Percentiles rank a stretch among this genome's conserved stretches.
Conservation (phyloP, 352 stramenopile species). For the Phytopythium cucurbitacearum region DNA sequence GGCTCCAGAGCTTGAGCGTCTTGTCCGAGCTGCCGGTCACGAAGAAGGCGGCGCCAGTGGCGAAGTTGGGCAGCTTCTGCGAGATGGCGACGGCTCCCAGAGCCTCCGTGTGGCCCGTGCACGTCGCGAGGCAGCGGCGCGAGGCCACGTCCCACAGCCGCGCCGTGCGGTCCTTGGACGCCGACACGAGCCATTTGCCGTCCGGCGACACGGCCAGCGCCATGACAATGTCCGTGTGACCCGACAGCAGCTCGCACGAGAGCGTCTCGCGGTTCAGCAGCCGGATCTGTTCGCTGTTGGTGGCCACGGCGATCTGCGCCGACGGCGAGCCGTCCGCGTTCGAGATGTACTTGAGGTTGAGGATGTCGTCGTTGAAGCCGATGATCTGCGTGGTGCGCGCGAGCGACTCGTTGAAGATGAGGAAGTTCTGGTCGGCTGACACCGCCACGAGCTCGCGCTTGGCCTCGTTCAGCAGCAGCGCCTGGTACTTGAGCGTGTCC, state of each 20-base stretch:
- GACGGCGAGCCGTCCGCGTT: conserved; percentile 40
- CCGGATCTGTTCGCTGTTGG: conserved; percentile 95
- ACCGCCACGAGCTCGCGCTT: conserved; percentile 73
- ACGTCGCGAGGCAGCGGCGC: conserved; percentile 83
- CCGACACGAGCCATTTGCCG: conserved; percentile 89
- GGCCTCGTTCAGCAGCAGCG: conserved; percentile 45
- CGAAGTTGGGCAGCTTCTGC: conserved; percentile 72
- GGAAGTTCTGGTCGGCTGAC: conserved; percentile 84
- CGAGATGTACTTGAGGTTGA: conserved; percentile 95
- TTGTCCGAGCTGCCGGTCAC: conserved; percentile 96
- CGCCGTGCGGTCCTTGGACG: conserved; percentile 93
- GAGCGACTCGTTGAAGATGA: conserved; percentile 75
- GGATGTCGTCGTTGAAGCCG: conserved; percentile 97
- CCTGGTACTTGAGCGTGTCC: conserved; percentile 41
- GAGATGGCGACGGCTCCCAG: conserved; percentile 92
- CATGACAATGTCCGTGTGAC: conserved; percentile 97
- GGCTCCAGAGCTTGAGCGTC: conserved; percentile 97
- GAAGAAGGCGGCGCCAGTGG: conserved; percentile 88
- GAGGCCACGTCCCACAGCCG: conserved; percentile 86
- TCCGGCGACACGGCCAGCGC: conserved; percentile 90
- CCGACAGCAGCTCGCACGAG: conserved; percentile 93
- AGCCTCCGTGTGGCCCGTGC: conserved; percentile 92
- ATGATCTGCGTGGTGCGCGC: conserved; percentile 75
- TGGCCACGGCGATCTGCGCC: conserved; percentile 91
- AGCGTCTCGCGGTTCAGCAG: conserved; percentile 91